A percentile compares a stretch with the other conserved stretches of the same genome.
phyloP scores from a whole-genome alignment of 108 stramenopile species.

The Cyclotella cryptica region DNA sequence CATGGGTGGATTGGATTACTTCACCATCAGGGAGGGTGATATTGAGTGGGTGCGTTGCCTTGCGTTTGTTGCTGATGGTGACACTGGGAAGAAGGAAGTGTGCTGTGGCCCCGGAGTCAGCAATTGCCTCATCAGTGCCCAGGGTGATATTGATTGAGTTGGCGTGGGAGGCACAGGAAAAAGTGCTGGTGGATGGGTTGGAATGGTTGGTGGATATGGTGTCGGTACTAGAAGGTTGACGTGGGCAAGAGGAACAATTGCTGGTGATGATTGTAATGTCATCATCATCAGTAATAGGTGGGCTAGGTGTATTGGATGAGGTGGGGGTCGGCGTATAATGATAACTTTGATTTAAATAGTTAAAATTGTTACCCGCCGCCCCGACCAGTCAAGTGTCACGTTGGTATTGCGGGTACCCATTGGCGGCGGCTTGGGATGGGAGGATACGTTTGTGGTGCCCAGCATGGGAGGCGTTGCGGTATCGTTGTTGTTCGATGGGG shows the following conservation, averaged over 20 bases:
- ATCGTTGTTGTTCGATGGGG: neutral
- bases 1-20: conserved; percentile 30
- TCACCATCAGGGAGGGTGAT: conserved; percentile 32
- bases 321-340: conserved; percentile 5
- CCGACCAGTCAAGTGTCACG: neutral
- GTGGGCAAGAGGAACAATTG: no score
- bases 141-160: neutral
- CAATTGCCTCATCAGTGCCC: neutral
- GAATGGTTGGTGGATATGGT: no score
- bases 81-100: conserved; percentile 11
- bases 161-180: no score
- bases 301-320: no score
- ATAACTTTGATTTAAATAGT: neutral
- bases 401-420: conserved; percentile 3
- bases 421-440: neutral
- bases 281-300: neutral
- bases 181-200: no score
- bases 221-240: no score
- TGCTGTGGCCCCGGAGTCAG: conserved; percentile 23
- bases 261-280: neutral
- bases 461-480: neutral
- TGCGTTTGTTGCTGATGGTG: neutral
- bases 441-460: neutral
- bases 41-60: conserved; percentile 6
- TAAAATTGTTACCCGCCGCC: neutral